Base-by-base conservation (phyloP, 1,284 basidiomycete genomes). In the Apiotrichum laibachii region DNA sequence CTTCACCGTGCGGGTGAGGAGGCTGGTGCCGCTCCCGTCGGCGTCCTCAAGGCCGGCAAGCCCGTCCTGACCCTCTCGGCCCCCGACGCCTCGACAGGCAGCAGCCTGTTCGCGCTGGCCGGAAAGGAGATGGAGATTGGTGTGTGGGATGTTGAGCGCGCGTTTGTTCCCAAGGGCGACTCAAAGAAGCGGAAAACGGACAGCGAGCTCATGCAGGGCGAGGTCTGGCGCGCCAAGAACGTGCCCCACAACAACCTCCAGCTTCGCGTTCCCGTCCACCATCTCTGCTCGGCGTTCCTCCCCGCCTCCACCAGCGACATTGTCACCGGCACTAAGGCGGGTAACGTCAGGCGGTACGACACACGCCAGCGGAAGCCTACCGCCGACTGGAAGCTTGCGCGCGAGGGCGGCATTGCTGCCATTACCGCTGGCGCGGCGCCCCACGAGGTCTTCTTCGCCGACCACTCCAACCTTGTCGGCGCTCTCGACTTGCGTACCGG, bases 121-220 rank as follows among this genome's bases (percentile, higher is more conserved):
- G 92, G 92, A 5, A 87, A 93, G 67, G 92, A 94, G 75, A 88
- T 94, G 18, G 90, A 93, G 60, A 74, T 92, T 3, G 91, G 89
- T 1, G 70, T 93, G 1, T 94, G 89, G 88, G 82, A 90, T 69
- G 82, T 85, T 3, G 86, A 90, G 68, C 75, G 79, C 45, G 85
- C 89, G 0, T 90, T 94, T 52, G 22, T 47, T 10, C 39, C 50
- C 16, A 46, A 19, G 19, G 43, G 3, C n/a, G 34, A 40, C 4
- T 54, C 66, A 16, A 69, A 71, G 22, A 92, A 92, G 75, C 80
- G 89, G 64, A 91, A 90, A 79, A 82, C 89, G 61, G 77, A 79
- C 7, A 22, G 22, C 34, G 79, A 81, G 4, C 71, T 92, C 7
- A 83, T 89, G 59, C 84, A 85, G 83, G 92, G 76, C 5, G 73